Evolutionary conservation across 1,284 basidiomycete genomes (phyloP).

Genomic region (Trichosporon faecale): DNA sequence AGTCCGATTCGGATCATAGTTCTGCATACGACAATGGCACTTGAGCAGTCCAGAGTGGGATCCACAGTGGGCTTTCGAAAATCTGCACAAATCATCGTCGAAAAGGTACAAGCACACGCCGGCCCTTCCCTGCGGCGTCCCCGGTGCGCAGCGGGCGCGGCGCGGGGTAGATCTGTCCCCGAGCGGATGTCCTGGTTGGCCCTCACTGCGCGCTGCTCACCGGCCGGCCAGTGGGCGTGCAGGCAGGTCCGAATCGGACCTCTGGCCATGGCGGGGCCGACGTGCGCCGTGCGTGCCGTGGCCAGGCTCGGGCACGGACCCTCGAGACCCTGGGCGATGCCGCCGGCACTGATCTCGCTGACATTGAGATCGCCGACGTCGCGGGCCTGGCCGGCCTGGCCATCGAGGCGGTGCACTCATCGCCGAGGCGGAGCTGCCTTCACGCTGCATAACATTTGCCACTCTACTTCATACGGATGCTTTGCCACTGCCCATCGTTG

Average conservation of each 20-base stretch:
- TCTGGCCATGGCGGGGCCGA: background rate
- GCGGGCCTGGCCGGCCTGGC: background rate
- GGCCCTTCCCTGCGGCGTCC: background rate
- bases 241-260: background rate
- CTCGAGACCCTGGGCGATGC: background rate
- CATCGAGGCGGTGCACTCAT: background rate
- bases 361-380: background rate
- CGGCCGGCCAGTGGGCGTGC: too few relatives aligned
- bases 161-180: background rate
- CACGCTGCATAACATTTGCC: background rate
- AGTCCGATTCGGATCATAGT: too few relatives aligned
- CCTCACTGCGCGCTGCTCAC: too few relatives aligned
- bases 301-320: background rate
- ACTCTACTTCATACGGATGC: background rate
- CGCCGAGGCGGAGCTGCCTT: background rate
- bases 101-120: background rate
- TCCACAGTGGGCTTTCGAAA: too few relatives aligned
- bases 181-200: background rate
- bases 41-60: too few relatives aligned
- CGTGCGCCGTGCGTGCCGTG: too few relatives aligned
- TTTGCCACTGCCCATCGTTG: too few relatives aligned
- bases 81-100: too few relatives aligned
- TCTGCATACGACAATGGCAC: too few relatives aligned
- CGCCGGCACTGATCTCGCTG: background rate
- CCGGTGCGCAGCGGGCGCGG: too few relatives aligned